Percentiles rank a stretch among this genome's conserved stretches.
Conservation (phyloP, 495 filamentous ascomycete genomes). For the Penicillium bovifimosum region DNA sequence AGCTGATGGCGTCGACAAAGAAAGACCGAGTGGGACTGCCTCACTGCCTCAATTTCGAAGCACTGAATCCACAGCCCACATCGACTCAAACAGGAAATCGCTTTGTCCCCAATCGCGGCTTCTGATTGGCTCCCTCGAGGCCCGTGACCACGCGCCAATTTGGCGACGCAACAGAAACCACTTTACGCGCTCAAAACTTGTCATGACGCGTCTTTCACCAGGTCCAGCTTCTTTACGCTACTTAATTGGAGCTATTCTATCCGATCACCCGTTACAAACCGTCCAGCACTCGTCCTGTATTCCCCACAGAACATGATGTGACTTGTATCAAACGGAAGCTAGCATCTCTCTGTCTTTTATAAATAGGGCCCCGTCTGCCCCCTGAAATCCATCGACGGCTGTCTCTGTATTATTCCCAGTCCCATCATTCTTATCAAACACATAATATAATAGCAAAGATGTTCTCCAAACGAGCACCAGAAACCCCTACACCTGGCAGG, state of each 20-base stretch:
- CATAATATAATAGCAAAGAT: slow-evolving; percentile 18
- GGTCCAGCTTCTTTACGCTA: neutral
- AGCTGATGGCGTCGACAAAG: neutral
- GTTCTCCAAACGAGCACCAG: slow-evolving; percentile 28
- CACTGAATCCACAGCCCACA: neutral
- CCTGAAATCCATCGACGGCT: slow-evolving; percentile 11
- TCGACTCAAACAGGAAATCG: neutral
- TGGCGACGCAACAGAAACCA: slow-evolving; percentile 28
- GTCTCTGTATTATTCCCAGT: neutral
- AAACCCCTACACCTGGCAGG: slow-evolving; percentile 37
- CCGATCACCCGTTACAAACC: neutral
- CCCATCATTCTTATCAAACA: neutral
- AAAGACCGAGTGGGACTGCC: neutral
- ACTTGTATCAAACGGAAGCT: slow-evolving; percentile 3
- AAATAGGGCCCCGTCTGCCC: slow-evolving; percentile 6
- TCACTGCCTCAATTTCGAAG: neutral
- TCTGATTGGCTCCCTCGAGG: slow-evolving; percentile 17
- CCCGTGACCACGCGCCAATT: slow-evolving; percentile 41
- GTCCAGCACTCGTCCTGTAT: slow-evolving; percentile 4
- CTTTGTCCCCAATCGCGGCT: neutral
- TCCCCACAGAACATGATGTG: slow-evolving; percentile 3
- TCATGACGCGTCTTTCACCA: slow-evolving; percentile 28
- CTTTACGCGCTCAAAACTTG: slow-evolving; percentile 35
- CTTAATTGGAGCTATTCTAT: slow-evolving; percentile 15
- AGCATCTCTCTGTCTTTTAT: neutral